phyloP scores from a whole-genome alignment of 305 asterid species.

The Nicotiana rustica region DNA sequence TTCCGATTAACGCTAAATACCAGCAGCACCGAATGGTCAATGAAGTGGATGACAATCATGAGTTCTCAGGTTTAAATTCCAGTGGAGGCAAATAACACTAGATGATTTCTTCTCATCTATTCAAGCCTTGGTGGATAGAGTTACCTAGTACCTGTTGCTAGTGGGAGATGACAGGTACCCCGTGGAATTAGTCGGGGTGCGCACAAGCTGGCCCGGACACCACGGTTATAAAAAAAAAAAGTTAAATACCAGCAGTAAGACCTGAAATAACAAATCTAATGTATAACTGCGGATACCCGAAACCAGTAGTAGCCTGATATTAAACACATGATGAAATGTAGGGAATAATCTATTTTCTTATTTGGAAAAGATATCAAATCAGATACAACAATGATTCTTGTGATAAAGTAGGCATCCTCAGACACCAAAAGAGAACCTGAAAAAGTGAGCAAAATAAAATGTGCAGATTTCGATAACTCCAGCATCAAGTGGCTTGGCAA shows the following conservation, averaged over 20 bases:
- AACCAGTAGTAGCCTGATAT: background rate
- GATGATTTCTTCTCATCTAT: no score
- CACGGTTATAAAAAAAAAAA: no score
- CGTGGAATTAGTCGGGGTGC: no score
- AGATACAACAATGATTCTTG: background rate
- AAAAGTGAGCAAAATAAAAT: slow-evolving; percentile 10
- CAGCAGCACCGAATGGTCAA: background rate
- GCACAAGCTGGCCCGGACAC: no score
- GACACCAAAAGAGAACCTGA: background rate
- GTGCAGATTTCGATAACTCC: background rate
- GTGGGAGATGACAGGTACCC: no score
- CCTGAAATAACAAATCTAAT: background rate
- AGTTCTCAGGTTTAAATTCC: no score
- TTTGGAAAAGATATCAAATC: background rate
- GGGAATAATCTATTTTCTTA: background rate
- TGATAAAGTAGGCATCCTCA: background rate
- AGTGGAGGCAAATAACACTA: no score
- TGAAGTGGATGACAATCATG: no score
- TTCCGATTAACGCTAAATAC: no score
- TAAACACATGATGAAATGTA: background rate
- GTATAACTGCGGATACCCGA: background rate
- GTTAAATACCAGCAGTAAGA: background rate
- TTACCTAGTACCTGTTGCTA: no score
- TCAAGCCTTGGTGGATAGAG: no score
- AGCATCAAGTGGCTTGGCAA: background rate